These are phyloP conservation scores for Apiospora rasikravindrae DNA, from an alignment of 2,329 filamentous ascomycete species.

Conservation along the genomic window DNA sequence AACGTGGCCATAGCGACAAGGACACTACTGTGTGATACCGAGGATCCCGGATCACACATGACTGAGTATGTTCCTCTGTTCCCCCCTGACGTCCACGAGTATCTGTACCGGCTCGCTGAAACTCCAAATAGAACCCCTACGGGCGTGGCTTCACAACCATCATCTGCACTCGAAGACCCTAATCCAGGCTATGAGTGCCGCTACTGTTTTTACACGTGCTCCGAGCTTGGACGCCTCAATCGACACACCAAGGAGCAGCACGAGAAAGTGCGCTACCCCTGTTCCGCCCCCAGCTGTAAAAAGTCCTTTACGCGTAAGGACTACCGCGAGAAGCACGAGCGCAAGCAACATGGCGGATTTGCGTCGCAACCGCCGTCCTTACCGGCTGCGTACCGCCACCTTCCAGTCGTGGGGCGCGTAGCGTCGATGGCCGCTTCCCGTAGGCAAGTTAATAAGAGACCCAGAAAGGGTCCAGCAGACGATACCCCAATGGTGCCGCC, in stretches of 20 bases:
- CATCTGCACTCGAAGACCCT: not conserved
- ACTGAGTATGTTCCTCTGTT: not conserved
- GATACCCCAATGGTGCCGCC: not conserved
- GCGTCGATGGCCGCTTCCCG: no score
- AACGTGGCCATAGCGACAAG: not conserved
- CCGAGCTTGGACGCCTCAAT: not conserved
- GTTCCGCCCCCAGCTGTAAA: not conserved
- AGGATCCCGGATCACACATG: not conserved
- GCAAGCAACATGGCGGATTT: not conserved
- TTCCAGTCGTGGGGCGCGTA: no score
- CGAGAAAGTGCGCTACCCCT: not conserved
- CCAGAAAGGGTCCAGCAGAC: no score
- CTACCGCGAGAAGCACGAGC: not conserved
- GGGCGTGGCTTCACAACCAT: not conserved
- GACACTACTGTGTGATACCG: no score
- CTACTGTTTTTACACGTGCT: not conserved
- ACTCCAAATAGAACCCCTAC: no score
- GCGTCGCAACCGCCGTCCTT: not conserved
- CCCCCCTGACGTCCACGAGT: no score
- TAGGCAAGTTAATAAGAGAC: no score
- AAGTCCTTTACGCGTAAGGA: not conserved
- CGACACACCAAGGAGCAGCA: not conserved
- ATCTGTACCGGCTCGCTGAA: no score
- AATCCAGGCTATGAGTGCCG: not conserved
- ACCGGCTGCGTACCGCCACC: no score